Base-by-base conservation (phyloP, 1,139 yeast species). In the Debaryomyces subglobosus region DNA sequence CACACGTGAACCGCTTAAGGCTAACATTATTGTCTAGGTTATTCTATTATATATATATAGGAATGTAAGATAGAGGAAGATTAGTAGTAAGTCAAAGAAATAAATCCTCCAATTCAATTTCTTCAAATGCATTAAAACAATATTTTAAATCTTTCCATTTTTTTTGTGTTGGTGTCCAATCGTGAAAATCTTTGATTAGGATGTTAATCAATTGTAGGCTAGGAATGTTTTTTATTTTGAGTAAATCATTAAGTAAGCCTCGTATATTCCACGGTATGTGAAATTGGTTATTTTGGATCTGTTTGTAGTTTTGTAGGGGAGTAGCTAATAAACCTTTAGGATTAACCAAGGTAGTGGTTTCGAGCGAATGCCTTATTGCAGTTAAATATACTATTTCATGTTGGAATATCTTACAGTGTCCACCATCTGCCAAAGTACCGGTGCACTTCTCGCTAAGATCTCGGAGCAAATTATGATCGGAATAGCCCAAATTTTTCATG, bases 81-180 rank as follows among this genome's bases (percentile, higher is more conserved):
- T 45, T 34, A 45, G 16, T 32, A 23, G 16, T 21, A 29, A 21
- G 36, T 41, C 44, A 56, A 32, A 57, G 44, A 16, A 65, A 29
- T 30, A 74, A 58, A 15, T 74, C 80, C 43, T 71, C 73, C 8
- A 66, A 38, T 23, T 62, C 67, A 34, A 68, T 53, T 12, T 68
- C 72, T 16, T 63, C 69, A 23, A 76, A 60, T 3, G 72, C 77
- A 40, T 71, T 72, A 24, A 75, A 64, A 35, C 71, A 65, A 50
- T 66, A 69, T 53, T 70, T 71, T 40, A 79, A 53, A 15, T 79
- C 84, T 43, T 68, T 71, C 73, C 74, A 71, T 8, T 52, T 60
- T 42, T 67, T 65, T 2, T 60, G 55, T 12, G 60, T 58, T 0
- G 81, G 78, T 5, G 69, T 69, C 85, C 85, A 80, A 0, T 51